Evolutionary conservation across 306 rosid species (phyloP), one percentile per base, ranked within the genome.

Genomic region (Lathyrus sativus): DNA sequence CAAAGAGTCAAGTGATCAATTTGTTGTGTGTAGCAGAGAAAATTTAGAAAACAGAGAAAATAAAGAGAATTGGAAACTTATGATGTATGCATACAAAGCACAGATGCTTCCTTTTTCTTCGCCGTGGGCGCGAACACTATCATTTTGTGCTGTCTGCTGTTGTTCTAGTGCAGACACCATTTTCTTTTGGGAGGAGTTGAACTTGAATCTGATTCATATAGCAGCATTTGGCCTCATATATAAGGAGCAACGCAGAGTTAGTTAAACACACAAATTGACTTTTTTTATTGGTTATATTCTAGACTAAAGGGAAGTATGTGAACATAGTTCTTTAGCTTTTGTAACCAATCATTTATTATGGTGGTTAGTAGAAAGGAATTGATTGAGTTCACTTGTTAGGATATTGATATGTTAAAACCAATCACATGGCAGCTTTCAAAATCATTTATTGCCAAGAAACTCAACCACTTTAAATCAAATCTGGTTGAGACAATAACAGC

Each of bases 361-460:
- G 78, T 74, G 9, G 86, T 72, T 83, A 65, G 81, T 3, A 35
- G 78, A 62, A 70, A 54, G 38, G 53, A 74, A 72, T 50, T 53
- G 18, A 71, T 53, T 65, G 54, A 17, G 49, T 69, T 43, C 39
- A 44, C 29, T 73, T 29, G 48, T 56, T 33, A 51, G 57, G 62
- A 18, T 15, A 49, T 63, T 9, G 26, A 68, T 56, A 29, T 19
- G 6, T 53, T 19, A 2, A 15, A 9, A 17, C 26, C 56, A 49
- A 49, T 49, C 56, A 49, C 56, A 46, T 17, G 56, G 5, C 15
- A 53, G 11, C 33, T 22, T 53, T 22, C 59, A 66, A 57, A 74
- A 13, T 15, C 67, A 55, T 74, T 74, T 18, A 65, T 18, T 33
- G 45, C 8, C 49, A n/a, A 56, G 51, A 35, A 19, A 37, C 60